Percentiles rank a stretch among this genome's conserved stretches.
These are phyloP conservation scores for Hygrocybe coccinea DNA, from an alignment of 768 basidiomycete genomes.

Conservation along the genomic window DNA sequence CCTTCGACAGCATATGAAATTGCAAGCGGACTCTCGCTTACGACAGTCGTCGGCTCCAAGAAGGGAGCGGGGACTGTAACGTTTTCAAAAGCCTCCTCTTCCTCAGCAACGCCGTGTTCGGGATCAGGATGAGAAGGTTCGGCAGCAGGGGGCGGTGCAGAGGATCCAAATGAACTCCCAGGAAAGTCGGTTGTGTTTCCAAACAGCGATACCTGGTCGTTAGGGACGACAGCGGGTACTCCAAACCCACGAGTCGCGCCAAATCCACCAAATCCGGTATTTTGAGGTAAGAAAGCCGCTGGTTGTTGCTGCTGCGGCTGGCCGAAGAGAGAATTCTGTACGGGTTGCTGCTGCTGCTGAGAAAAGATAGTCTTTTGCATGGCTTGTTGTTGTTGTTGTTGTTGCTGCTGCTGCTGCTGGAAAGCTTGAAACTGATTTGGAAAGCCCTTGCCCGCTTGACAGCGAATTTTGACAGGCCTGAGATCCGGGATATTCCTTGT, in stretches of 20 bases:
- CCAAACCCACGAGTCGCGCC: not conserved
- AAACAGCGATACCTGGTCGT: not conserved
- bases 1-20: conserved; percentile 50
- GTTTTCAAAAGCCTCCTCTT: conserved; percentile 30
- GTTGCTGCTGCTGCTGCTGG: conserved; percentile 15
- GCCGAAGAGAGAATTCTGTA: conserved; percentile 7
- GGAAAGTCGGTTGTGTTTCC: too few relatives aligned
- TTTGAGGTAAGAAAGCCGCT: not conserved
- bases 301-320: not conserved
- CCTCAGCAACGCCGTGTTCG: not conserved
- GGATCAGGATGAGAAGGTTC: not conserved
- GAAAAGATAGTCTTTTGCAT: not conserved
- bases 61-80: conserved; percentile 21
- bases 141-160: not conserved
- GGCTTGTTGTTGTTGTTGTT: not conserved
- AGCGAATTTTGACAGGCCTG: conserved; percentile 28
- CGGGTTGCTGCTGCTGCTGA: conserved; percentile 2
- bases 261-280: not conserved
- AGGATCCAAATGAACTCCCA: not conserved
- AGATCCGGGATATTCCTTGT: conserved; percentile 34
- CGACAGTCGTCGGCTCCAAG: conserved; percentile 38
- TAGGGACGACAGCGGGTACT: not conserved
- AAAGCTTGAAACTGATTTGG: conserved; percentile 9
- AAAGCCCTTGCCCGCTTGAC: conserved; percentile 1
- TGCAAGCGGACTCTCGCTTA: conserved; percentile 50